Base-by-base conservation (phyloP, 129 eudicot genomes). In the Heracleum sosnowskyi region DNA sequence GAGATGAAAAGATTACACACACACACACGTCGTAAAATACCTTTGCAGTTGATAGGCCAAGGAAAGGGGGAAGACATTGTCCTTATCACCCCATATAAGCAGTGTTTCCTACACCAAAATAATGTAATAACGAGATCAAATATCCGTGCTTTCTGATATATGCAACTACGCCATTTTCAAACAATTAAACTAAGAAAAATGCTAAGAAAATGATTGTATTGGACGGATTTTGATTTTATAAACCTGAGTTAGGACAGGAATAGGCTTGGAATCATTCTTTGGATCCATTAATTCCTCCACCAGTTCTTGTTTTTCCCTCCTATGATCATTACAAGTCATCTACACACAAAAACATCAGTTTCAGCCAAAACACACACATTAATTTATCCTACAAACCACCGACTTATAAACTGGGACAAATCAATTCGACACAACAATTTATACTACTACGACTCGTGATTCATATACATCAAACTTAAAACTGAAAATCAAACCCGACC, bases 61-160 rank as follows among this genome's bases (percentile, higher is more conserved):
- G 9, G 62, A 24, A 47, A 78, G 34, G 28, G 93, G 97, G 82
- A 92, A 90, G 40, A 88, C 74, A 16, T 78, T 85, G 90, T 92
- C 97, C 72, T 87, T 83, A 6, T 92, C 96, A 18, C 96, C 97
- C 96, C 93, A 90, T 34, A 90, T 74, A 66, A 92, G 86, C 75
- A 92, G 81, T 69, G 90, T 88, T 80, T 92, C 93, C 97, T 92
- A 75, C 82, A 83, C 68, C 49, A 45, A 57, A 39, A 12, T 13
- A 68, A 13, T 53, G 55, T 51, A 70, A 17, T 36, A 46, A 17
- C 20, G 51, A 49, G 41, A 15, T 12, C 31, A 0, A 47, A 47
- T 47, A 3, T 7, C 22, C 6, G 7, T 17, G 16, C 53, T 45
- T 45, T 45, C 18, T 45, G 3, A 45, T 45, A 45, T 45, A 45